Evolutionary conservation across 495 filamentous ascomycete genomes (phyloP), one percentile per base, ranked within the genome.

Genomic region (Baudoinia panamericana): DNA sequence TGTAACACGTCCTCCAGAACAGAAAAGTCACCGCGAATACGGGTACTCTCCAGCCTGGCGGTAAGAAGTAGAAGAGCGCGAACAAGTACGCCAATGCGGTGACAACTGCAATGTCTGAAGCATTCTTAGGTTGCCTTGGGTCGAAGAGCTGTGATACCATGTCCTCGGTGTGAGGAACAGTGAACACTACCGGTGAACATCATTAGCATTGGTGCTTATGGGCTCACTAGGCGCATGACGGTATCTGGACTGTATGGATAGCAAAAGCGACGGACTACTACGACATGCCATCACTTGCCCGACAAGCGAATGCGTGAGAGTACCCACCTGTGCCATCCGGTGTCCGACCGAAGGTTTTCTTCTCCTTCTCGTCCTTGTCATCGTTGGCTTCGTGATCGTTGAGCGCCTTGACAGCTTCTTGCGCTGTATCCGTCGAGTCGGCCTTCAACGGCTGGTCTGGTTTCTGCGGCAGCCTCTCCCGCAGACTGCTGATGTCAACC

Each of bases 91-190:
- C 82, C 22, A 97, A 66, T 23, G 93, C 70, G n/a, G 71, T 70
- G n/a, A 96, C 66, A 43, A 97, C 84, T 17, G 80, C 48, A 24
- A 75, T 54, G 56, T 97, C 90, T 45, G 84, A 85, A 28, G 92
- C 49, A 53, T 96, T 96, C 66, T 97, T 97, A 4, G 90, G 86
- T 59, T 94, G 76, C 34, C 76, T 81, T n/a, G 90, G 90, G 40
- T 88, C 92, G 45, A 97, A 72, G 15, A 97, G 72, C 59, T 94
- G 90, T 37, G 90, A 92, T 53, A 97, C 90, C 88, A 96, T 96
- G 62, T 97, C 90, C 68, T 94, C 84, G 30, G 90, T 97, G 48
- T 84, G 80, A 31, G 90, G 92, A 16, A 97, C 90, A 24, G 84
- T 82, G 61, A 97, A 97, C 38, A 90, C 90, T 97, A 50, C 36